A percentile compares a stretch with the other conserved stretches of the same genome.
Evolutionary conservation across 140 eudicot species (phyloP).

Genomic region (Senecio squalidus): DNA sequence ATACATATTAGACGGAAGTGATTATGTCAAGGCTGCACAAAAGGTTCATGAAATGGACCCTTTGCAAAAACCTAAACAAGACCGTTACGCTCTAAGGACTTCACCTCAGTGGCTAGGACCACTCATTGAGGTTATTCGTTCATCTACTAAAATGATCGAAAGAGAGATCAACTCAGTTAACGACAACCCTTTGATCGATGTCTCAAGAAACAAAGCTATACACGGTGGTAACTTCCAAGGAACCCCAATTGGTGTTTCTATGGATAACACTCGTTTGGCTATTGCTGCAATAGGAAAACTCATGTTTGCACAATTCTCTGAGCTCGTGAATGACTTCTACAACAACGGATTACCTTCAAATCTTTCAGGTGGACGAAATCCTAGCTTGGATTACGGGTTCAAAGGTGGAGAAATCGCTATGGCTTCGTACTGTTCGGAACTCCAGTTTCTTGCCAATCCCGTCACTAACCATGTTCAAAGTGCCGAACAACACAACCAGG

Average conservation of each 20-base stretch:
- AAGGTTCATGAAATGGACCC: slow-evolving; percentile 73
- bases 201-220: slow-evolving; percentile 67
- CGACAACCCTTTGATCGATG: slow-evolving; percentile 87
- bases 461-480: slow-evolving; percentile 90
- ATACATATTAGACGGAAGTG: slow-evolving; percentile 77
- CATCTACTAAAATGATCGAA: slow-evolving; percentile 73
- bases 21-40: slow-evolving; percentile 55
- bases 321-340: slow-evolving; percentile 75
- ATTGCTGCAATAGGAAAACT: slow-evolving; percentile 80
- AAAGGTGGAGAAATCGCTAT: slow-evolving; percentile 85
- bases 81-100: slow-evolving; percentile 72
- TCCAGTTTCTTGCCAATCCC: slow-evolving; percentile 79
- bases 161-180: slow-evolving; percentile 85
- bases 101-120: slow-evolving; percentile 97
- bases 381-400: slow-evolving; percentile 88
- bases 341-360: slow-evolving; percentile 88
- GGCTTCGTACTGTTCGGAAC: slow-evolving; percentile 91
- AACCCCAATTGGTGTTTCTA: slow-evolving; percentile 84
- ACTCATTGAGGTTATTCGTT: slow-evolving; percentile 80
- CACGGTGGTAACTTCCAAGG: slow-evolving; percentile 97
- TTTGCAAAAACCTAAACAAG: slow-evolving; percentile 76
- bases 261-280: slow-evolving; percentile 82
- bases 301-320: slow-evolving; percentile 86
- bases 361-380: slow-evolving; percentile 74
- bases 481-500: slow-evolving; percentile 95